phyloP scores from a whole-genome alignment of 2,329 filamentous ascomycete genomes.

The Ophiostoma montium region DNA sequence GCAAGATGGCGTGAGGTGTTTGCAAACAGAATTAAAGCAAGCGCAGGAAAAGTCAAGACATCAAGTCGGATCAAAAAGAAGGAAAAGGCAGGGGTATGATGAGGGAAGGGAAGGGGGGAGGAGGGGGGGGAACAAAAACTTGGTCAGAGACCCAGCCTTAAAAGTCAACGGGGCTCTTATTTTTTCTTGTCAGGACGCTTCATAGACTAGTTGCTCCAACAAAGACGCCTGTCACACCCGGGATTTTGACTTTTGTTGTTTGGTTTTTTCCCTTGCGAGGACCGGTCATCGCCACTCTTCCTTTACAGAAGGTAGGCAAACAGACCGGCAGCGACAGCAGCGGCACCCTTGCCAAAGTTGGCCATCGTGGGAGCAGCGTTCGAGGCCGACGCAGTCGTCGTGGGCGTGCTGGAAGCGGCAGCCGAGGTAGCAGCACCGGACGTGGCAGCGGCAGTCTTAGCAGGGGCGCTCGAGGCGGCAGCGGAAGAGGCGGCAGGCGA shows the following conservation, averaged over 20 bases:
- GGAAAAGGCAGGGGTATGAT: neutral
- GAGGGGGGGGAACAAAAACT: neutral
- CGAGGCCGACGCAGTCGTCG: constrained; percentile 13
- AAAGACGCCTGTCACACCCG: neutral
- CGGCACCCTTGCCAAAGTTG: constrained; percentile 29
- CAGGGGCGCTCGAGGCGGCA: constrained; percentile 9
- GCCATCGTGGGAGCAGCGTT: constrained; percentile 20
- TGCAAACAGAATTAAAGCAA: neutral
- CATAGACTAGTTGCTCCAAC: neutral
- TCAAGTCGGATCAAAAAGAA: constrained; percentile 5
- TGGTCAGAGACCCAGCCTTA: neutral
- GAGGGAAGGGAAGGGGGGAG: neutral
- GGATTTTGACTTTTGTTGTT: neutral
- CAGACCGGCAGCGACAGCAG: constrained; percentile 35
- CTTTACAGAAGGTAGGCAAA: constrained; percentile 36
- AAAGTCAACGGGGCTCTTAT: neutral
- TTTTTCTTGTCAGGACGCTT: neutral
- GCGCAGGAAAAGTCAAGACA: constrained; percentile 3
- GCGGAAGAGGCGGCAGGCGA: neutral
- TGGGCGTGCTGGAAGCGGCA: constrained; percentile 8
- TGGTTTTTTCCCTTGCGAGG: neutral
- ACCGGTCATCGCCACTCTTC: neutral
- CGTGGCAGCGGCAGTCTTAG: constrained; percentile 10
- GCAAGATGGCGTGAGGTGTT: neutral
- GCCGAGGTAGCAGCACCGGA: neutral